Conservation (phyloP, 225 moss, liverwort and hornwort genomes). For the Lunularia cruciata region DNA sequence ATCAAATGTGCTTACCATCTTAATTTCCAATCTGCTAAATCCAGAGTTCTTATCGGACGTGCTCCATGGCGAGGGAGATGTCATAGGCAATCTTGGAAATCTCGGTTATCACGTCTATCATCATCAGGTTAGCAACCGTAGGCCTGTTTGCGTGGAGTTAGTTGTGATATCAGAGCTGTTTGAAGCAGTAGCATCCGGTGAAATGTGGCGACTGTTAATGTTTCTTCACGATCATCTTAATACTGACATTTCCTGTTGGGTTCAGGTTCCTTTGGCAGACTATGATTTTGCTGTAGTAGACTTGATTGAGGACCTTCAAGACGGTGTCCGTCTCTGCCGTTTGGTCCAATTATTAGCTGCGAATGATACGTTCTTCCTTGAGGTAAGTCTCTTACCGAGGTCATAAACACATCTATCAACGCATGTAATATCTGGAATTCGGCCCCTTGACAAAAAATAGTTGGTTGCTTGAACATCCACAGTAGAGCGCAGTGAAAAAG, state of each 20-base stretch:
- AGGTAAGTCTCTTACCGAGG: conserved; percentile 21
- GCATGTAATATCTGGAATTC: too few species aligned
- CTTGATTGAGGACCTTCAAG: conserved; percentile 72
- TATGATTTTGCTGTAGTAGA: conserved; percentile 67
- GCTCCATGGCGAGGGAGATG: conserved; percentile 83
- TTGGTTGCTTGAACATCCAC: too few species aligned
- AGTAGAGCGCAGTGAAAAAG: too few species aligned
- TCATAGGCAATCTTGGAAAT: conserved; percentile 64
- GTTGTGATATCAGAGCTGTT: background rate
- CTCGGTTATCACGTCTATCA: conserved; percentile 77
- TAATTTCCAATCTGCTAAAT: too few species aligned
- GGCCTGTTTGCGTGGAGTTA: background rate
- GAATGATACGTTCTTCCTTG: conserved; percentile 33
- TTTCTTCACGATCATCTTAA: background rate
- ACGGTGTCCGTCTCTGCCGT: conserved; percentile 79
- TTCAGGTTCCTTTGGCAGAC: conserved; percentile 63
- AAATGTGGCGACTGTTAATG: background rate
- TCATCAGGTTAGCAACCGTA: conserved; percentile 52
- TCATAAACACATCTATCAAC: background rate
- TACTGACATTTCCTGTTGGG: conserved; percentile 11
- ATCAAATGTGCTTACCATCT: too few species aligned
- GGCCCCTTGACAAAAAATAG: too few species aligned
- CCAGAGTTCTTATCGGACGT: conserved; percentile 67
- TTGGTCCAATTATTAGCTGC: conserved; percentile 68
- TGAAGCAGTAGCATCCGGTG: too few species aligned